Base-by-base conservation (phyloP, 345 rosid genomes). In the Pseudoturritis turrita region DNA sequence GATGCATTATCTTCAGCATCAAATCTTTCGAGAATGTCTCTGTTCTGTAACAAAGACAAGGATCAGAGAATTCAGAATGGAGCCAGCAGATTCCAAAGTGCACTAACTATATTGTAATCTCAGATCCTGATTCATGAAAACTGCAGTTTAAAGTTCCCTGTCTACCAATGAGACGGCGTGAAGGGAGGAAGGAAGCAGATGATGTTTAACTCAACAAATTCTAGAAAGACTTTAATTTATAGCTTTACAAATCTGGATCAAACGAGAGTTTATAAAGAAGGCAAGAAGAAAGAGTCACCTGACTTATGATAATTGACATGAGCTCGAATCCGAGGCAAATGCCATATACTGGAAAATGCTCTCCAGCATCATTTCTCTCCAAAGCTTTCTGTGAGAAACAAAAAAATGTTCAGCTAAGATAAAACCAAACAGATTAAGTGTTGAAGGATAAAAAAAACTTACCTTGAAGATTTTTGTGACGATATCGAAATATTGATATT, bases 251-350 rank as follows among this genome's bases (percentile, higher is more conserved):
- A 60, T 28, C 3, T 28, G 26, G 2, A 6, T 28, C 8, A n/a
- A 70, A 39, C 0, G 1, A 22, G 28, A 70, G 64, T 14, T 55
- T 68, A 4, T 49, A 21, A 18, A 40, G 1, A 57, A 21, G 58
- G 29, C 17, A 62, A 22, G 21, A 50, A 41, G 61, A 58, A 50
- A 67, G 53, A 68, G 40, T 69, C 19, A 94, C 98, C 92, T 89
- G 74, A 65, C 91, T 89, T 22, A 91, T 71, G 62, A 88, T 85
- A 85, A 90, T 94, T 56, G 97, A 82, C 81, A 94, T 63, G 57
- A 94, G 86, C 79, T 94, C 96, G 77, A 94, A 88, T 19, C 98
- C 92, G 67, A 91, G 82, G 65, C 96, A 85, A 64, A 85, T 81
- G 53, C 95, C 96, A 73, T 85, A 91, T 2, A 85, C 47, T 23